Conservation (phyloP, 1,284 basidiomycete species). For the Sanghuangporus weigelae region DNA sequence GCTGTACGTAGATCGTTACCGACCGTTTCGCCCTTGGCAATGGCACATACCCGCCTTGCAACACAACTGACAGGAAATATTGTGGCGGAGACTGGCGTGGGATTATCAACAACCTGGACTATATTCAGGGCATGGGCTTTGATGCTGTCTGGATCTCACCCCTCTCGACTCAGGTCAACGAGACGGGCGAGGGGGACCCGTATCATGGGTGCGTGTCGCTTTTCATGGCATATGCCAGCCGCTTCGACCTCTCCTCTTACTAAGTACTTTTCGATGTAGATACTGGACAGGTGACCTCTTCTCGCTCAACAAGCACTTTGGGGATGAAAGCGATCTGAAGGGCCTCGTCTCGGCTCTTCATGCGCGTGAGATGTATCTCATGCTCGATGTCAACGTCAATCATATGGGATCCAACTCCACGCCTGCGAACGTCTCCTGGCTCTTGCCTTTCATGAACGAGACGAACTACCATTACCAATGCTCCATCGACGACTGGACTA, state of each 20-base stretch:
- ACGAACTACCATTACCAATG: constrained; percentile 5
- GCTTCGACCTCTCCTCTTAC: neutral
- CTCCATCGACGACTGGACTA: constrained; percentile 21
- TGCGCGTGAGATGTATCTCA: constrained; percentile 38
- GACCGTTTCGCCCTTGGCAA: constrained; percentile 21
- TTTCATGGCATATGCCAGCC: neutral
- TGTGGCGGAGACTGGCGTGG: constrained; percentile 26
- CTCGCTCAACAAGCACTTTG: constrained; percentile 36
- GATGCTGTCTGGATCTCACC: constrained; percentile 39
- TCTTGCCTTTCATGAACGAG: constrained; percentile 13
- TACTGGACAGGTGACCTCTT: constrained; percentile 30
- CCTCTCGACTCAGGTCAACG: constrained; percentile 32
- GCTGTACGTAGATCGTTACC: constrained; percentile 17
- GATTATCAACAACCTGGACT: constrained; percentile 25
- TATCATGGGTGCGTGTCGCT: constrained; percentile 31
- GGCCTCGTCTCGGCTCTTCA: constrained; percentile 36
- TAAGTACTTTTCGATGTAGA: constrained; percentile 18
- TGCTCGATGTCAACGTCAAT: constrained; percentile 43
- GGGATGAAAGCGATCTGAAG: constrained; percentile 33
- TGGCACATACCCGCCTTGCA: constrained; percentile 21
- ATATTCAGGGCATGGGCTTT: constrained; percentile 28
- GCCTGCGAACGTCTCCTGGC: constrained; percentile 20
- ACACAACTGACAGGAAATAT: constrained; percentile 22
- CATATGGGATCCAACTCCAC: constrained; percentile 34
- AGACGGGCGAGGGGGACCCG: constrained; percentile 26